Conservation (phyloP, 129 eudicot genomes). For the Chrysanthemum makinoi region DNA sequence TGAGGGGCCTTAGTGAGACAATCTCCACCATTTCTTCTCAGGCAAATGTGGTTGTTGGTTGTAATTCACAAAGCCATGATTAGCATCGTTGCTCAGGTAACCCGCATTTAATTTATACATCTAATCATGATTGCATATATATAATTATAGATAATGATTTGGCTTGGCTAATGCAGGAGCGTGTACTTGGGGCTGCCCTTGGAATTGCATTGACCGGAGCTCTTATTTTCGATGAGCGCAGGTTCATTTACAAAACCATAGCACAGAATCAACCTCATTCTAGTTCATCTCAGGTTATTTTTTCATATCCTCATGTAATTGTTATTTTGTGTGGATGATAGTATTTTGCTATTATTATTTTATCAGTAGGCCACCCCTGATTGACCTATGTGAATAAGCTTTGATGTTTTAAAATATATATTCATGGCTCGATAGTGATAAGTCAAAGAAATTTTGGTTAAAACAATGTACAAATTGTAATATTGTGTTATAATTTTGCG, state of each 20-base stretch:
- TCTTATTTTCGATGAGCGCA: constrained; percentile 62
- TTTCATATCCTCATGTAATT: background rate
- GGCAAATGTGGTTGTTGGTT: background rate
- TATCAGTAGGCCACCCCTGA: background rate
- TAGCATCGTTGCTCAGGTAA: constrained; percentile 75
- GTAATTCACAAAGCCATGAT: constrained; percentile 41
- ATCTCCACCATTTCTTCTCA: background rate
- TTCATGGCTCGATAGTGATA: background rate
- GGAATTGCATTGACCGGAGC: constrained; percentile 56
- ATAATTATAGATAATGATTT: background rate
- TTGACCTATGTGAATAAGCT: background rate
- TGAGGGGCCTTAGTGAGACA: constrained; percentile 11
- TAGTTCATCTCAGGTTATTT: constrained; percentile 37
- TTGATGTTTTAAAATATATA: background rate
- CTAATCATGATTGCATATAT: background rate
- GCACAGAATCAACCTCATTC: constrained; percentile 35
- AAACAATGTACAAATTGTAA: background rate
- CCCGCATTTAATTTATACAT: background rate
- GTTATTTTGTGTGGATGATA: background rate
- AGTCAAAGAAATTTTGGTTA: no score
- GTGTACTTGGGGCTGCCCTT: constrained; percentile 78
- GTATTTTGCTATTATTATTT: no score
- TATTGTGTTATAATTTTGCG: background rate
- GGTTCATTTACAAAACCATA: constrained; percentile 49
- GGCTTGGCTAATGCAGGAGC: constrained; percentile 55